Conservation (phyloP, 768 basidiomycete species). For the Tephrocybe sp. region DNA sequence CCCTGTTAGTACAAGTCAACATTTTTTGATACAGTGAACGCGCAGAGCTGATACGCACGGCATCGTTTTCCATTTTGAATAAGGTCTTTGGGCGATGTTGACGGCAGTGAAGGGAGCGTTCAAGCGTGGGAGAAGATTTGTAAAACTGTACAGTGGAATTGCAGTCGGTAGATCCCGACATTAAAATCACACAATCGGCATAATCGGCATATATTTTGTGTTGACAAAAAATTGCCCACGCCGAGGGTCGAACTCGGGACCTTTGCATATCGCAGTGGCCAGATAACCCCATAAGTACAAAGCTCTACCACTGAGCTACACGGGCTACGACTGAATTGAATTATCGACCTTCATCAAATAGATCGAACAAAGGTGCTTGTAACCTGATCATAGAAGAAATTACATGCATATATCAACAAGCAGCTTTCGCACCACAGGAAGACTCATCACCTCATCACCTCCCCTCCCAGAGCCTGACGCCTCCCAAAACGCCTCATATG, state of each 20-base stretch:
- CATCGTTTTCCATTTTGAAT: slow-evolving; percentile 83
- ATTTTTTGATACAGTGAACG: neutral
- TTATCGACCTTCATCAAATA: neutral
- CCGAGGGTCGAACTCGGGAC: slow-evolving; percentile 58
- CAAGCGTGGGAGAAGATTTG: slow-evolving; percentile 34
- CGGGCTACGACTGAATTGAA: slow-evolving; percentile 37
- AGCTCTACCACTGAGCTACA: slow-evolving; percentile 62
- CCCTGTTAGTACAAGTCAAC: slow-evolving; percentile 53
- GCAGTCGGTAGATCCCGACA: no score
- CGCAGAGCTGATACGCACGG: slow-evolving; percentile 48
- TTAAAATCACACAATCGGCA: no score
- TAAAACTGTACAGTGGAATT: slow-evolving; percentile 40
- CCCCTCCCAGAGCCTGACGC: slow-evolving; percentile 35
- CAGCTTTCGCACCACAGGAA: slow-evolving; percentile 9
- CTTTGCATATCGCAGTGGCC: slow-evolving; percentile 44
- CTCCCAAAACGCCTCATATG: slow-evolving; percentile 74
- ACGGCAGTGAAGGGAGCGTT: slow-evolving; percentile 19
- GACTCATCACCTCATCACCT: slow-evolving; percentile 3
- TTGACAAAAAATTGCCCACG: slow-evolving; percentile 37
- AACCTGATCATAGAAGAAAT: neutral
- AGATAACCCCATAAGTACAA: slow-evolving; percentile 57
- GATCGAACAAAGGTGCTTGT: neutral
- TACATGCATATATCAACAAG: slow-evolving; percentile 11
- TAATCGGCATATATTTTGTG: no score
- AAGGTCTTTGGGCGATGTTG: slow-evolving; percentile 20